These are phyloP conservation scores for Cytospora paraplurivora DNA, from an alignment of 2,329 filamentous ascomycete species.

Conservation along the genomic window DNA sequence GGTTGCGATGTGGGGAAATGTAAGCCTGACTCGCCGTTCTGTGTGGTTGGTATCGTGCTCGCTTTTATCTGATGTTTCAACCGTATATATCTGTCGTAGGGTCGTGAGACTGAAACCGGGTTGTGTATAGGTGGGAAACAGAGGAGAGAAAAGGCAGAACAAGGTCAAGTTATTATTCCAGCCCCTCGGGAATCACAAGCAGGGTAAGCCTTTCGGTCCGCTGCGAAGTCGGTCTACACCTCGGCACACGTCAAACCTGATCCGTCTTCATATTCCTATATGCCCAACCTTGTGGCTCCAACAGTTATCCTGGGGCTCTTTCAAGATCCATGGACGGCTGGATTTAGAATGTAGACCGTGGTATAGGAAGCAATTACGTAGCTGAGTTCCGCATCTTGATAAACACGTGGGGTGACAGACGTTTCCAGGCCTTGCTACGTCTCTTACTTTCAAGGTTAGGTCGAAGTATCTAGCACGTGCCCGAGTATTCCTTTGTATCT, in stretches of 20 bases:
- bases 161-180: not conserved
- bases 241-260: not conserved
- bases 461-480: no score
- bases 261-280: no score
- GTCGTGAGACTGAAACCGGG: not conserved
- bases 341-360: not conserved
- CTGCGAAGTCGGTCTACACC: constrained; percentile 12
- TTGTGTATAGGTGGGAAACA: not conserved
- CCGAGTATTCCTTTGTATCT: no score
- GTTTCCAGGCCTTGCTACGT: not conserved
- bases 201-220: not conserved
- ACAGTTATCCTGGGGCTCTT: no score
- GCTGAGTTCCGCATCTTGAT: constrained; percentile 5
- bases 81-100: not conserved
- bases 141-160: not conserved
- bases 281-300: no score
- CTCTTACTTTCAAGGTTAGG: not conserved
- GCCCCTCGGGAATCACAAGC: not conserved
- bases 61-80: not conserved
- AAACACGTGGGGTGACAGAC: constrained; percentile 5
- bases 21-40: not conserved
- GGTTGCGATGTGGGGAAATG: not conserved
- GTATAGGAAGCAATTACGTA: constrained; percentile 15
- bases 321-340: not conserved
- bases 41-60: not conserved